Base-by-base conservation (phyloP, 352 stramenopile species). In the Pythium guiyangense region DNA sequence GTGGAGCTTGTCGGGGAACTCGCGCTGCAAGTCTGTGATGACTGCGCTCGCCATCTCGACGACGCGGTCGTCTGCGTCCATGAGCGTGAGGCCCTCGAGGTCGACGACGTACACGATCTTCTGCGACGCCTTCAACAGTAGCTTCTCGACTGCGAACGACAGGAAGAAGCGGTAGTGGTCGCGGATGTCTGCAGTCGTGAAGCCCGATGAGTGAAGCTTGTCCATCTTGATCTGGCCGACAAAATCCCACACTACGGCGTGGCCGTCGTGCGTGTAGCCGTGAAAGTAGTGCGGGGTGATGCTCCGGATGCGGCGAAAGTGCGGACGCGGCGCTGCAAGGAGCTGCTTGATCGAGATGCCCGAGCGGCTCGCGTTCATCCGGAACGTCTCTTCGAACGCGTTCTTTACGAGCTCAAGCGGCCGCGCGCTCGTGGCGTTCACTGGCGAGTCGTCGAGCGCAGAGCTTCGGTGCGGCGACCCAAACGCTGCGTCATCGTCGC, bases 131-230 rank as follows among this genome's bases (percentile, higher is more conserved):
- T 82, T 82, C 14, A 88, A 60, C 50, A 92, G 50, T 14, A 92
- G 54, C 18, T 81, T 90, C 25, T 87, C 76, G 35, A 90, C 62
- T 8, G 77, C 83, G 43, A 89, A 92, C 42, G 79, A 70, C 29
- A 92, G 50, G 53, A 92, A 90, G 47, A 89, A 92, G 31, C 78
- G 72, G 62, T 92, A 92, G 51, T 92, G 83, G 25, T 79, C 64
- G 12, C 78, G 68, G 34, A 92, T 72, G 49, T 92, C 83, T 2
- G 74, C 55, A 10, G 78, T 88, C 50, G 83, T 90, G 46, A 90
- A 92, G 31, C 83, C 79, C 3, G 67, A 79, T 31, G 78, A 69
- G 12, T 73, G 65, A 26, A 92, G 56, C 54, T 79, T 79, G 48
- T 90, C 79, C 77, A 88, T 82, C 50, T 92, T 89, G 60, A 90